phyloP scores from a whole-genome alignment of 73 alveolate genomes.

The Breviolum minutum region DNA sequence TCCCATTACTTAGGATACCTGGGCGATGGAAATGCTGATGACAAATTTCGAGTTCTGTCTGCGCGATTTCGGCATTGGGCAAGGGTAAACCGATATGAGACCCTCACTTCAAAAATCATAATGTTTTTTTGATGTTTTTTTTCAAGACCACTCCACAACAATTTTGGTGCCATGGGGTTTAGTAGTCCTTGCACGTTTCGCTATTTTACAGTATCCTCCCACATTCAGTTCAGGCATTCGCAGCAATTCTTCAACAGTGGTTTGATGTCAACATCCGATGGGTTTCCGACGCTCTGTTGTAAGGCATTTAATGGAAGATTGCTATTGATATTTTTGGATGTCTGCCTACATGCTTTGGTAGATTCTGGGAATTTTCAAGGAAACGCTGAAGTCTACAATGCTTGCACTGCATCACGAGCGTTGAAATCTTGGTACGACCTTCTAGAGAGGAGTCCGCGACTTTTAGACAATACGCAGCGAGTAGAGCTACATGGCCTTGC shows the following conservation, averaged over 20 bases:
- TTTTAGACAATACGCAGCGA: background rate
- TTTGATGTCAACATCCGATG: background rate
- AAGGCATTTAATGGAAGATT: background rate
- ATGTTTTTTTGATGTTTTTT: background rate
- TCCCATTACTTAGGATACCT: background rate
- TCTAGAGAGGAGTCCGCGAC: background rate
- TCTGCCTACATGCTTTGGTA: background rate
- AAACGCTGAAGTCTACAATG: background rate
- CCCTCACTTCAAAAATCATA: background rate
- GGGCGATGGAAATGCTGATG: background rate
- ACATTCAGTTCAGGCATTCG: background rate
- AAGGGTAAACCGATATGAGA: background rate
- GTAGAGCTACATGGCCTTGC: background rate
- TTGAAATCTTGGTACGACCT: background rate
- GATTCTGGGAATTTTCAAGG: background rate
- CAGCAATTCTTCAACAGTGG: background rate
- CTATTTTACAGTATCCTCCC: background rate
- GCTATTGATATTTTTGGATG: background rate
- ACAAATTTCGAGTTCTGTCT: background rate
- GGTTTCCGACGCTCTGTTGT: background rate
- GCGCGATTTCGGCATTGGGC: constrained; percentile 20
- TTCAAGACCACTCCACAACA: background rate
- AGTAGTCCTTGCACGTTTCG: background rate
- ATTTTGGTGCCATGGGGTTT: background rate
- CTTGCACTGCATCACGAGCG: background rate